Base-by-base conservation (phyloP, 2,329 filamentous ascomycete genomes). In the Parastagonospora avenae region DNA sequence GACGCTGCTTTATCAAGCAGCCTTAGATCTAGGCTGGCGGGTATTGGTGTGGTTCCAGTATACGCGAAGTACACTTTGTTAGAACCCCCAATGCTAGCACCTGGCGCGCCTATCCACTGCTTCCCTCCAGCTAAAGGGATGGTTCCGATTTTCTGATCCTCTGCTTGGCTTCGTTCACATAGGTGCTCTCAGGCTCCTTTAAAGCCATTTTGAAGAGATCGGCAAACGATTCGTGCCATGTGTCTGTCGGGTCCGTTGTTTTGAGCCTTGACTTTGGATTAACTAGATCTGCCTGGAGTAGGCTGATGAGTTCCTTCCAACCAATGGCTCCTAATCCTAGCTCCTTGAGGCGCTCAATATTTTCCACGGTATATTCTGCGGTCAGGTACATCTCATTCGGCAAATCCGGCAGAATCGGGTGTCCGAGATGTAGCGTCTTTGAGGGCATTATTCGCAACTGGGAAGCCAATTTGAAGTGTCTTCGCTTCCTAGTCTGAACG, bases 181-280 rank as follows among this genome's bases (percentile, higher is more conserved):
- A 5, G 14, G 11, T 12, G n/a, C 5, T 29, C 2, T 19, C 3
- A 14, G 16, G 6, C n/a, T n/a, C n/a, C 12, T 3, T 8, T 4
- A 36, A 38, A 24, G 33, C 10, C 11, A n/a, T 4, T 5, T 47
- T 8, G 12, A 52, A 42, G 1, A 52, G 15, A 1, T 37, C 33
- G 2, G 62, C 52, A 35, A 48, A 62, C 8, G 48, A 14, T 31
- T 48, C 45, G 42, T 63, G 62, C 62, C 62, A 65, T 30, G 27
- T 1, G 32, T 62, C 49, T 4, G 29, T 31, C 8, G 51, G n/a
- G 8, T 36, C 4, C 2, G 8, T 51, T 1, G 40, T 48, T 31
- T 24, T 48, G 4, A 59, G n/a, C 33, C 12, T 49, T 6, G 52
- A 55, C 24, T 27, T 1, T 1, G n/a, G 2, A 14, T 15, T 30